Base-by-base conservation (phyloP, 495 filamentous ascomycete species). In the Penicillium paradoxum region DNA sequence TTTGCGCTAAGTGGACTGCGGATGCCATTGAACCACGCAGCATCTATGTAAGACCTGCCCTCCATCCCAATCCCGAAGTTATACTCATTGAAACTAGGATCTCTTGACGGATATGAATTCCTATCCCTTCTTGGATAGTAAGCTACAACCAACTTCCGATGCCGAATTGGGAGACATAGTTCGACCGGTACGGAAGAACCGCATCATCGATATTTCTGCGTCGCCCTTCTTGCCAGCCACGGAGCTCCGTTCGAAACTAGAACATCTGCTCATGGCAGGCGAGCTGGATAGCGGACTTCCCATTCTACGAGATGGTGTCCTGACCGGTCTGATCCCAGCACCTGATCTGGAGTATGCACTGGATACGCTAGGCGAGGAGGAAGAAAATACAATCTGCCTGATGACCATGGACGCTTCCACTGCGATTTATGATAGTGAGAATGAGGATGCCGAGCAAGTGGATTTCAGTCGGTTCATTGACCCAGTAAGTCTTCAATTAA, bases 1-100 rank as follows among this genome's bases (percentile, higher is more conserved):
- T 97, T 13, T 91, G 96, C 30, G 85, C 91, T 36, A 98, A 98
- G 70, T 98, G 93, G 93, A 96, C 92, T 0, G 93, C 93, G 0
- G 93, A 97, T 67, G 92, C 92, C 8, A 78, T 98, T 34, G 93
- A 98, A 66, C 93, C 93, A 40, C 79, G 89, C 34, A 95, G 89
- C 67, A 97, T 98, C 53, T 98, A 98, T 58, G 86, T 87, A 74
- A 66, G 83, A 9, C 13, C 17, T 3, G 15, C 30, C 36, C 18
- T 25, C 13, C 11, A 0, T 3, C 41, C 2, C 24, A 34, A 43
- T 18, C 40, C n/a, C 7, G 3, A 25, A 22, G 33, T 34, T 39
- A 49, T 50, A 52, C 65, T 71, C 55, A 70, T 49, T 8, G 21
- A 36, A 3, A 30, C 9, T 21, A 88, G 84, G 91, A 97, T 65